Evolutionary conservation across 164 flowering plant genomes (phyloP).

Genomic region (Brasenia schreberi): DNA sequence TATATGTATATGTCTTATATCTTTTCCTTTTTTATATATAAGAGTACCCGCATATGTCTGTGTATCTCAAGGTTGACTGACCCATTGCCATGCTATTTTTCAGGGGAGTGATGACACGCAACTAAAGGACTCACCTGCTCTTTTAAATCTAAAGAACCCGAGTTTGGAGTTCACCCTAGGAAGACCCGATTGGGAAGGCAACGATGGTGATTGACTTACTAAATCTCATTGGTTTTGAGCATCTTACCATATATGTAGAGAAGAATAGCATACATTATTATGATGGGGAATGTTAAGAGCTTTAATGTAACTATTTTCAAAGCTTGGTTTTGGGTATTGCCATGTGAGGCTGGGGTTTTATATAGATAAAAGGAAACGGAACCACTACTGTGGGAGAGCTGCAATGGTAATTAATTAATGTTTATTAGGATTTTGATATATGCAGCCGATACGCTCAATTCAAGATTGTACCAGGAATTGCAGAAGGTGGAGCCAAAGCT

Average conservation of each 20-base stretch:
- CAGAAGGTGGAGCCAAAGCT: too few species aligned
- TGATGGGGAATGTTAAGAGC: neutral
- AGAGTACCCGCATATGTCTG: neutral
- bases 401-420: too few species aligned
- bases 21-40: too few species aligned
- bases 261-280: neutral
- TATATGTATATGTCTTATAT: neutral
- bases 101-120: neutral
- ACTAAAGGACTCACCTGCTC: neutral
- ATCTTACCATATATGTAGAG: neutral
- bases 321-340: neutral
- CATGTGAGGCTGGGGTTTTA: neutral
- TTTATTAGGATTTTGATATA: too few species aligned
- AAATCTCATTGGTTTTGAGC: neutral
- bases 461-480: too few species aligned
- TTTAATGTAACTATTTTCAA: neutral
- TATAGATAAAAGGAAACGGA: too few species aligned
- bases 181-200: conserved; percentile 48
- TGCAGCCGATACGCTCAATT: too few species aligned
- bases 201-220: conserved; percentile 20
- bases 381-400: too few species aligned
- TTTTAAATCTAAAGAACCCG: conserved; percentile 25
- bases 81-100: neutral
- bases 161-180: conserved; percentile 78
- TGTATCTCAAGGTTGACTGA: neutral